Evolutionary conservation across 2,329 filamentous ascomycete species (phyloP).

Genomic region (Fusarium floridanum): DNA sequence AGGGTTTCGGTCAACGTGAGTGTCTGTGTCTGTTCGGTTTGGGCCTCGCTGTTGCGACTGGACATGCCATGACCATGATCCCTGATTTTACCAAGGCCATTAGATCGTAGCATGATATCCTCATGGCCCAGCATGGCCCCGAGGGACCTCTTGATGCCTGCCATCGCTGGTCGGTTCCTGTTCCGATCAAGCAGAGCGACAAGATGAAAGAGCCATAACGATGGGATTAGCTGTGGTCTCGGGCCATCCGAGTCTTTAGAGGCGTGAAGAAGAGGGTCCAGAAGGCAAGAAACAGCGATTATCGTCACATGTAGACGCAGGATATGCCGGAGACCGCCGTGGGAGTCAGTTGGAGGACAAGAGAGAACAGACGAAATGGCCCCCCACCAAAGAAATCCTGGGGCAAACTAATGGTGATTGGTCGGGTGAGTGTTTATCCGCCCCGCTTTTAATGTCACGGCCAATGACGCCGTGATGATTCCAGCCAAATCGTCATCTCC

Average conservation of each 20-base stretch:
- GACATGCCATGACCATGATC: conserved; percentile 23
- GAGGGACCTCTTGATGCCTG: conserved; percentile 58
- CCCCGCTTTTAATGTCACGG: conserved; percentile 8
- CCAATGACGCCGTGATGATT: conserved; percentile 37
- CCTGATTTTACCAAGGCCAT: conserved; percentile 31
- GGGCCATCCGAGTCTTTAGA: neutral
- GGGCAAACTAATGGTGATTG: conserved; percentile 25
- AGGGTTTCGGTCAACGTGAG: conserved; percentile 24
- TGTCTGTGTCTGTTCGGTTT: conserved; percentile 27
- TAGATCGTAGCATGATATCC: conserved; percentile 34
- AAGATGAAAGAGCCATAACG: conserved; percentile 34
- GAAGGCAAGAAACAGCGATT: conserved; percentile 1
- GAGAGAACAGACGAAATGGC: conserved; percentile 8
- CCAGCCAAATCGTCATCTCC: conserved; percentile 26
- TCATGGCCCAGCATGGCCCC: conserved; percentile 51
- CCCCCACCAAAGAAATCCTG: conserved; percentile 35
- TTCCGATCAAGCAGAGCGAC: conserved; percentile 38
- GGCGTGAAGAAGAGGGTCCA: neutral
- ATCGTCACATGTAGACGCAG: conserved; percentile 9
- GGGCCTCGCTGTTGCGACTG: conserved; percentile 31
- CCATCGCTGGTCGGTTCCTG: conserved; percentile 44
- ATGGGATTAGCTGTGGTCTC: neutral
- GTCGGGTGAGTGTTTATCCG: conserved; percentile 45
- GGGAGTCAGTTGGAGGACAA: conserved; percentile 2
- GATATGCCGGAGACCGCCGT: conserved; percentile 14